Conservation (phyloP, 2,329 filamentous ascomycete genomes). For the Colletotrichum sp. region DNA sequence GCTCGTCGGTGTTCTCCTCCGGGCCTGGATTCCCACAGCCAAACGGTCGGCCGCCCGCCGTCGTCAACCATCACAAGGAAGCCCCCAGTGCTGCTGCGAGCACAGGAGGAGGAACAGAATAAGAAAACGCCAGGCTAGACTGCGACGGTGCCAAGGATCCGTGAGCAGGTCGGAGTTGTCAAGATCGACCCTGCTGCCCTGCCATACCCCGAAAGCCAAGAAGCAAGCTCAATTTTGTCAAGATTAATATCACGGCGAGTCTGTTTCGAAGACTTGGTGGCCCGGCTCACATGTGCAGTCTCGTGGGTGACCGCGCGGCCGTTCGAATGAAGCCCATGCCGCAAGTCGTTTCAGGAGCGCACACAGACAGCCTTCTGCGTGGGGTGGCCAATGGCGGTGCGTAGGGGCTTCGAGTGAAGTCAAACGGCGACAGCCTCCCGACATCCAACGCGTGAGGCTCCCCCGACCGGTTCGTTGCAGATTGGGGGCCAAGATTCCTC, state of each 20-base stretch:
- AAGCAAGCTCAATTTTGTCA: neutral
- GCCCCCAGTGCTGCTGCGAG: neutral
- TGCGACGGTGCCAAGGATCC: neutral
- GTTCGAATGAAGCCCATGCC: neutral
- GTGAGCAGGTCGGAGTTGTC: neutral
- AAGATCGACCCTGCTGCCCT: neutral
- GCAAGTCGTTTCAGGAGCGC: neutral
- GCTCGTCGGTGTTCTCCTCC: conserved; percentile 14
- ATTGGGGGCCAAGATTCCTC: neutral
- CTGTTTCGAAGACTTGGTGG: neutral
- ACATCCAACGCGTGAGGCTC: neutral
- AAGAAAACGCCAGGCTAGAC: neutral
- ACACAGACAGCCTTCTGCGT: neutral
- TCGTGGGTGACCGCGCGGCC: neutral
- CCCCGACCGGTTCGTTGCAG: neutral
- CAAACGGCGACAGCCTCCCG: neutral
- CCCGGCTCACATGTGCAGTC: neutral
- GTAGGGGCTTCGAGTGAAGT: neutral
- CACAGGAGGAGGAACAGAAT: neutral
- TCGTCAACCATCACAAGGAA: neutral
- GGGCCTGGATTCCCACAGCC: neutral
- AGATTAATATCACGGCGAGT: neutral
- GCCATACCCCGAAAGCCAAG: neutral
- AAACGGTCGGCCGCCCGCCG: neutral
- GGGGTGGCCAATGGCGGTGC: neutral